phyloP scores from a whole-genome alignment of 2,329 filamentous ascomycete species.

The Colletotrichum destructivum region DNA sequence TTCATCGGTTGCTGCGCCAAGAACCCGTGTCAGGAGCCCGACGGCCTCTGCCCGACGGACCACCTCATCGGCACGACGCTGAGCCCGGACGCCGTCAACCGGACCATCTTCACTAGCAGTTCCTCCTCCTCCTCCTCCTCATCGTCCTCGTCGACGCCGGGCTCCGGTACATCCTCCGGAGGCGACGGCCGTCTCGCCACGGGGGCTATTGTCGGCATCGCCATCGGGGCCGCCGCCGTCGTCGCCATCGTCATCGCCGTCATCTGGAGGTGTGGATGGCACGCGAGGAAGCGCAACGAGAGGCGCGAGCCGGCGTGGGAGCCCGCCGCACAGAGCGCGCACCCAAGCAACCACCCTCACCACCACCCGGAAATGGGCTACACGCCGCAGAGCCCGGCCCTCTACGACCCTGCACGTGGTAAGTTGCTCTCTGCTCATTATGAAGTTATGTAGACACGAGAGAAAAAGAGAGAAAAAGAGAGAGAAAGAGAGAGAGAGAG shows the following conservation, averaged over 20 bases:
- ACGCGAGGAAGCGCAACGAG: constrained; percentile 40
- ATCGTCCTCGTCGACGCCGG: background rate
- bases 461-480: no score
- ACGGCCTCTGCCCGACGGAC: constrained; percentile 45
- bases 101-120: constrained; percentile 40
- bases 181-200: constrained; percentile 22
- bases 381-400: constrained; percentile 27
- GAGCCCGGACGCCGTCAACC: constrained; percentile 42
- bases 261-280: constrained; percentile 39
- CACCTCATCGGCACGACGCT: constrained; percentile 48
- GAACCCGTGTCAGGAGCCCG: constrained; percentile 50
- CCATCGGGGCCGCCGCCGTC: constrained; percentile 40
- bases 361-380: constrained; percentile 37
- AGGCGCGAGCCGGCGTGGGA: constrained; percentile 36
- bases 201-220: constrained; percentile 44
- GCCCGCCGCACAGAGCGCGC: constrained; percentile 6
- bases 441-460: no score
- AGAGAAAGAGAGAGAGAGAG: no score
- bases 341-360: constrained; percentile 31
- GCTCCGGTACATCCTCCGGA: background rate
- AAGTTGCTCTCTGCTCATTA: background rate
- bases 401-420: constrained; percentile 26
- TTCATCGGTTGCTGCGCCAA: constrained; percentile 58
- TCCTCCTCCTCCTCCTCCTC: background rate
- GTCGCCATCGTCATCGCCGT: constrained; percentile 32